A percentile compares a stretch with the other conserved stretches of the same genome.
phyloP scores from a whole-genome alignment of 768 basidiomycete species.

The Collybia nuda region DNA sequence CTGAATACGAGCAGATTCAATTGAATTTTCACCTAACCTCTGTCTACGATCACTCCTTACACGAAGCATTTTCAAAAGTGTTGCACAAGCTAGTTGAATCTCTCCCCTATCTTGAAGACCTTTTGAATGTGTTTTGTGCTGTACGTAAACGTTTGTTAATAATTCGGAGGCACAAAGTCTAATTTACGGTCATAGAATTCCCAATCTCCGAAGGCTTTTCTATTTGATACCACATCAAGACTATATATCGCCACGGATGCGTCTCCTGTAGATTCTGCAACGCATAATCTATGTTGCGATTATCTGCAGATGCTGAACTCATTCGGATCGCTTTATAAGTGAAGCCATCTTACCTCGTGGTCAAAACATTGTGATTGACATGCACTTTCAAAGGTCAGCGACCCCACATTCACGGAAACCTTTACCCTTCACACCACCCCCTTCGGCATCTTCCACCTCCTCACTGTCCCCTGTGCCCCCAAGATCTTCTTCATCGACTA shows the following conservation, averaged over 20 bases:
- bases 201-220: constrained; percentile 89
- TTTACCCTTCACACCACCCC: constrained; percentile 21
- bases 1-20: constrained; percentile 76
- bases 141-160: constrained; percentile 37
- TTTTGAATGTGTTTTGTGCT: constrained; percentile 83
- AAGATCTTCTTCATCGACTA: constrained; percentile 15
- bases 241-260: constrained; percentile 94
- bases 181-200: constrained; percentile 60
- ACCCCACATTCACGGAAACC: constrained; percentile 27
- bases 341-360: constrained; percentile 11
- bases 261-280: constrained; percentile 86
- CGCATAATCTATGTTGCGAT: constrained; percentile 88
- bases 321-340: constrained; percentile 88
- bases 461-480: constrained; percentile 18
- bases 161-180: constrained; percentile 1
- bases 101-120: constrained; percentile 81
- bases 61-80: constrained; percentile 90
- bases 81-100: constrained; percentile 86
- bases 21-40: constrained; percentile 91
- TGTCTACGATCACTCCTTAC: constrained; percentile 88
- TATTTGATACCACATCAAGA: constrained; percentile 84
- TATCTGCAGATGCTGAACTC: constrained; percentile 86
- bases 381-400: constrained; percentile 23
- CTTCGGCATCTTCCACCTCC: constrained; percentile 23
- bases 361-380: constrained; percentile 2